Evolutionary conservation across 179 eudicot genomes (phyloP).

Genomic region (Silene noctiflora): DNA sequence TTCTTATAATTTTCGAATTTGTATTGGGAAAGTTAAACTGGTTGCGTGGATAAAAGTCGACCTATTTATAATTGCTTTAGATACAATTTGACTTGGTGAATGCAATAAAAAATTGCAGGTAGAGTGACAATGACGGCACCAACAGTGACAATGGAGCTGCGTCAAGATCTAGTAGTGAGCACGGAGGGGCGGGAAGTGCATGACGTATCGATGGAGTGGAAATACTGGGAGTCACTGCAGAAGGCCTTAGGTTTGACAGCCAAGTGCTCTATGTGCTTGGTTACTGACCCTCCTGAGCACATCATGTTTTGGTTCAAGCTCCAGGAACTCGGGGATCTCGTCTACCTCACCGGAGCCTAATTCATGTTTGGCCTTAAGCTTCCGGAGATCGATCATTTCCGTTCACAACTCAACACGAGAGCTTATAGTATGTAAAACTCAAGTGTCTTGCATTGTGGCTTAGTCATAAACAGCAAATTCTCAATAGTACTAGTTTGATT

Average conservation of each 20-base stretch:
- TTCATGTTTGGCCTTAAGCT: neutral
- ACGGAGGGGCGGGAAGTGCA: neutral
- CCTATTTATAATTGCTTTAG: no score
- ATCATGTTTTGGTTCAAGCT: conserved; percentile 11
- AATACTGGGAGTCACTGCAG: conserved; percentile 17
- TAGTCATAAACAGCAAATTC: neutral
- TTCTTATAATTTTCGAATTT: no score
- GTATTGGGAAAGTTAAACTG: no score
- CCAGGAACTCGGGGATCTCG: conserved; percentile 4
- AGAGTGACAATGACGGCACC: neutral
- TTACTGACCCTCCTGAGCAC: conserved; percentile 11
- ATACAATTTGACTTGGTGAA: neutral
- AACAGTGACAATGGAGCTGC: neutral
- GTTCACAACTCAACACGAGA: conserved; percentile 1
- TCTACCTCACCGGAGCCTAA: conserved; percentile 4
- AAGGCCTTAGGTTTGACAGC: neutral
- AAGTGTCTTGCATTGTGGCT: no score
- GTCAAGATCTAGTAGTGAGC: neutral
- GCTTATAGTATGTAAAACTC: no score
- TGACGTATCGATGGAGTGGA: conserved; percentile 1
- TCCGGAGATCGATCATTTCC: neutral
- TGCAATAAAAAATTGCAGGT: neutral
- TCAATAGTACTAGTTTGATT: neutral
- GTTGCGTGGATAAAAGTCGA: no score
- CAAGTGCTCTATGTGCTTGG: conserved; percentile 12